phyloP scores from a whole-genome alignment of 2,329 filamentous ascomycete genomes.

The Hymenoscyphus fructigenus region DNA sequence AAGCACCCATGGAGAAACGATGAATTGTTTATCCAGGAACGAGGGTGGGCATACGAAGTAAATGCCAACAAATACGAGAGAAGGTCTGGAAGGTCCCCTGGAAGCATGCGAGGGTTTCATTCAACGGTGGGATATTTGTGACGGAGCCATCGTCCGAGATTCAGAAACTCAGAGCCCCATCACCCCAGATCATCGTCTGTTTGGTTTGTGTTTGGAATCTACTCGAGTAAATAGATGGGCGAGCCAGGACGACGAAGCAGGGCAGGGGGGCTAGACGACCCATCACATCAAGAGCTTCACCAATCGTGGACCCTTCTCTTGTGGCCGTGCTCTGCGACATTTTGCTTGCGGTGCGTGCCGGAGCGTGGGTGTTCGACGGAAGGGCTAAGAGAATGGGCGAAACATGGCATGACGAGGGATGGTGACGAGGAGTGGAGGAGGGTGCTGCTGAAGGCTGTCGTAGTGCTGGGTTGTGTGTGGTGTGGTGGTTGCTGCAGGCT shows the following conservation, averaged over 20 bases:
- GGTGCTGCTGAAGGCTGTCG: too few relatives aligned
- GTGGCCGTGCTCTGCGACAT: neutral
- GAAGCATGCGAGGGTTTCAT: neutral
- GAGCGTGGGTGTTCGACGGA: too few relatives aligned
- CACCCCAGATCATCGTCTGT: neutral
- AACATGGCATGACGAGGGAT: too few relatives aligned
- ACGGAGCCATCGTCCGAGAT: neutral
- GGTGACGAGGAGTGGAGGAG: too few relatives aligned
- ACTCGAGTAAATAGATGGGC: too few relatives aligned
- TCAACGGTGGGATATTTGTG: neutral
- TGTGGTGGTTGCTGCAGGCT: too few relatives aligned
- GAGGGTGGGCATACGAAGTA: neutral
- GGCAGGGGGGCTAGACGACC: too few relatives aligned
- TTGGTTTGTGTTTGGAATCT: neutral
- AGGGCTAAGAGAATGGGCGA: too few relatives aligned
- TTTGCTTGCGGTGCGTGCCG: neutral
- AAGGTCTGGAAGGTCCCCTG: neutral
- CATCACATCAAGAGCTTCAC: too few relatives aligned
- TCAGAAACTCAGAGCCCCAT: neutral
- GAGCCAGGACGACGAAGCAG: too few relatives aligned
- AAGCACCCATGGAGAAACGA: neutral
- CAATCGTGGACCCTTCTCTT: neutral
- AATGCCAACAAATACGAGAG: neutral
- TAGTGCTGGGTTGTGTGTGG: too few relatives aligned
- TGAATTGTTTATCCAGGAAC: neutral